phyloP scores from a whole-genome alignment of 1,284 basidiomycete genomes.

The Ganoderma meredithae region DNA sequence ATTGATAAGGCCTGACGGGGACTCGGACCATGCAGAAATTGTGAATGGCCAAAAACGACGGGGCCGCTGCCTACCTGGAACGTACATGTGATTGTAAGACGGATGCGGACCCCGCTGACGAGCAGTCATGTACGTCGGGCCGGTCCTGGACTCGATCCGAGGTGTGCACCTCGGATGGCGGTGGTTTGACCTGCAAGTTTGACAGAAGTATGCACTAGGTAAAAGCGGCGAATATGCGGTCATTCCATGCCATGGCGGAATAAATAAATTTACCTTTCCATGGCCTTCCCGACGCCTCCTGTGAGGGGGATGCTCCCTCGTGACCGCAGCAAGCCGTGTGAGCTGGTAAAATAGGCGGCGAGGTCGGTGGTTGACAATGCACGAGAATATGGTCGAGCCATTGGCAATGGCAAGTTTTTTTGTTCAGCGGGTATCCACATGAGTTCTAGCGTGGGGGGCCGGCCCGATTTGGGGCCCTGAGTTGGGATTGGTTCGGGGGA shows the following conservation, averaged over 20 bases:
- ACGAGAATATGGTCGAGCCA: too few relatives aligned
- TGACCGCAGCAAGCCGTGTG: neutral
- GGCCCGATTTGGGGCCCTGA: neutral
- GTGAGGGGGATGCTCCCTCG: neutral
- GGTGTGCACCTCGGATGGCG: neutral
- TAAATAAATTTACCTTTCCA: neutral
- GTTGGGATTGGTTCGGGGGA: neutral
- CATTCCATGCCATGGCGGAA: too few relatives aligned
- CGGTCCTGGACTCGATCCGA: too few relatives aligned
- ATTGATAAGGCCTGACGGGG: neutral
- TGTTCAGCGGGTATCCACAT: slow-evolving; percentile 5
- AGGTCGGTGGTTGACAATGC: neutral
- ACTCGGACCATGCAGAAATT: neutral
- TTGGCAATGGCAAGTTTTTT: neutral
- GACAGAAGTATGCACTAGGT: neutral
- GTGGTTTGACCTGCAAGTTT: neutral
- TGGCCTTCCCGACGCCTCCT: neutral
- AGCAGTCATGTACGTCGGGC: too few relatives aligned
- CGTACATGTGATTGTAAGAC: neutral
- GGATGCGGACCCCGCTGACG: neutral
- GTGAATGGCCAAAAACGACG: neutral
- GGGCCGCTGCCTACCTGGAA: neutral
- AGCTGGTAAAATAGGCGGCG: neutral
- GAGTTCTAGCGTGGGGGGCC: slow-evolving; percentile 13
- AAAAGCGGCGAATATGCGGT: too few relatives aligned